Conservation (phyloP, 2,329 filamentous ascomycete species). For the Colletotrichum magnum region DNA sequence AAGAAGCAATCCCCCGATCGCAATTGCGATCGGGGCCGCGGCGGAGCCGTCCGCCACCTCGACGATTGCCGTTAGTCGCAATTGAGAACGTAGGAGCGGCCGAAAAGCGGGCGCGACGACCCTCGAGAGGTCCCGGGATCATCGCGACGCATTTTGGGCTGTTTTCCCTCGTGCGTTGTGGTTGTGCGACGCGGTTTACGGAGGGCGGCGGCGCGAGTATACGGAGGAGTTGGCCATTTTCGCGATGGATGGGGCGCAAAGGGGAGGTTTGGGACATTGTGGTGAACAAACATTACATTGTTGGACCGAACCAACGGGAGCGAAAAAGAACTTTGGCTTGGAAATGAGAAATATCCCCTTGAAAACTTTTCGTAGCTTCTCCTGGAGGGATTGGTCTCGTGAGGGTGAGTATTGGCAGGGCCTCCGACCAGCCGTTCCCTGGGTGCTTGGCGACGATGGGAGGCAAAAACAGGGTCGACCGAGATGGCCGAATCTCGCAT, state of each 20-base stretch:
- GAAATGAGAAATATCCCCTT: background rate
- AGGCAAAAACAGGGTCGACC: too few relatives aligned
- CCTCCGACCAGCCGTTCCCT: conserved; percentile 3
- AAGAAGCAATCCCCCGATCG: conserved; percentile 41
- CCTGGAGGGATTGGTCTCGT: background rate
- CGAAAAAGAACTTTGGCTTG: too few relatives aligned
- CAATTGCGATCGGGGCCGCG: conserved; percentile 40
- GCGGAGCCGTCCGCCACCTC: conserved; percentile 34
- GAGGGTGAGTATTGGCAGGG: conserved; percentile 12
- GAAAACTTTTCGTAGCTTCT: background rate
- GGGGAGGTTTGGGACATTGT: background rate
- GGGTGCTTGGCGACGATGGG: background rate
- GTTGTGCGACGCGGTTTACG: conserved; percentile 13
- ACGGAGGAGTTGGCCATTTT: too few relatives aligned
- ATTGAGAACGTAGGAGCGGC: conserved; percentile 23
- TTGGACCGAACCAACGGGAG: background rate
- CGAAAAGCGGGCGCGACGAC: background rate
- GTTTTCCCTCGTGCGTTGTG: conserved; percentile 2
- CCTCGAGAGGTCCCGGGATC: background rate
- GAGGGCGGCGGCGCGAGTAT: too few relatives aligned
- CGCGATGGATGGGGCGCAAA: too few relatives aligned
- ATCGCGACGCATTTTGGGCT: background rate
- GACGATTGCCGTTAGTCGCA: conserved; percentile 33
- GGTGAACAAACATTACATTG: background rate
- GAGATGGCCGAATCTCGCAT: background rate